Evolutionary conservation across 768 basidiomycete genomes (phyloP), one percentile per base, ranked within the genome.

Genomic region (Leccinum olivaceopallidum): DNA sequence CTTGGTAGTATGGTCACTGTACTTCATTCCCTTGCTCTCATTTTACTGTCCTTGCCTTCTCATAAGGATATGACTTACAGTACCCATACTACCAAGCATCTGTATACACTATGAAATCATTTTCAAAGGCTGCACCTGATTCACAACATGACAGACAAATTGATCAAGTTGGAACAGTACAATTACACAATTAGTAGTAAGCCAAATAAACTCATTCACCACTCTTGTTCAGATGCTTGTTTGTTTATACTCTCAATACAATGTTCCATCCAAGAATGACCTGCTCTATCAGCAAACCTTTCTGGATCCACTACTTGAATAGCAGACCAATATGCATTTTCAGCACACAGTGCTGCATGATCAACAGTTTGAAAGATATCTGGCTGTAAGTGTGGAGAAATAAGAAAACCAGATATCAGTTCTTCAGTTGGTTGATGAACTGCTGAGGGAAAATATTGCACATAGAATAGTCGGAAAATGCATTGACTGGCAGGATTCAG

Each of bases 321-420:
- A 42, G 56, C n/a, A 49, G 73, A 76, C 80, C 82, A 81, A 68
- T 86, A 89, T 3, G 79, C 72, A n/a, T 66, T 65, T 69, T 91
- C 86, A 2, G 87, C 90, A 65, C 81, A 72, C 8, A 65, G 60
- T 5, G 87, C 81, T 6, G 85, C 83, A 16, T 77, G 75, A 67
- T 93, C 89, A 12, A 83, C 79, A 16, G 78, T 63, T 44, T 87
- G 84, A 7, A 85, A 77, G 24, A 84, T 71, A 44, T 80, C 74
- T 28, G 71, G 66, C 24, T 68, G 65, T 50, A 66, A 62, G 7
- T 71, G 42, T 26, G 79, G 74, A 16, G 76, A 57, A 8, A 56
- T 16, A 36, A 62, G 56, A n/a, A 65, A 24, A 16, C 63, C 53
- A 3, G 67, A 26, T 30, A 60, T 55, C 44, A 37, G 16, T 53